Conservation (phyloP, 2,329 filamentous ascomycete species). For the Sordariomycetes sp. region DNA sequence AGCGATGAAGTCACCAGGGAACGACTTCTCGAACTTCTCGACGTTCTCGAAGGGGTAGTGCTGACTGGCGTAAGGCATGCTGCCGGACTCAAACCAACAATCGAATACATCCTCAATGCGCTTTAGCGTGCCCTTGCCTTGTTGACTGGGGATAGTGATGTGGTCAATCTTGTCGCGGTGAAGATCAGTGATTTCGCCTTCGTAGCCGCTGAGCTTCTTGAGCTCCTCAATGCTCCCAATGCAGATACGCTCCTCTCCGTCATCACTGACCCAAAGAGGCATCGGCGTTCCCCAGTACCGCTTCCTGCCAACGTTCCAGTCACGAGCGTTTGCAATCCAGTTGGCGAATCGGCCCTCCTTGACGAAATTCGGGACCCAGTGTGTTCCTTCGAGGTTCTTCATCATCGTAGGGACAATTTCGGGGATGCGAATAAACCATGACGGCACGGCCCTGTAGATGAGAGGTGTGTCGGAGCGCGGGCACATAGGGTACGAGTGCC, state of each 20-base stretch:
- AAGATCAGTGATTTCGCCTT: conserved; percentile 74
- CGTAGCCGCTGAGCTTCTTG: conserved; percentile 75
- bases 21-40: conserved; percentile 69
- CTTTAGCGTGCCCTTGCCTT: conserved; percentile 74
- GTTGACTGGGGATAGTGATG: conserved; percentile 86
- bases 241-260: conserved; percentile 78
- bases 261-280: conserved; percentile 85
- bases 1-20: conserved; percentile 90
- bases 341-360: conserved; percentile 86
- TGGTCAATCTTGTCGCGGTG: conserved; percentile 90
- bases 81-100: conserved; percentile 95
- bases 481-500: conserved; percentile 89
- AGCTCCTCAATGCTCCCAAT: conserved; percentile 79
- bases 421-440: conserved; percentile 89
- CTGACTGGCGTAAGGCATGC: conserved; percentile 86
- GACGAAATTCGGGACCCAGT: conserved; percentile 86
- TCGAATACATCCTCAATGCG: conserved; percentile 87
- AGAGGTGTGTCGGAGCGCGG: conserved; percentile 91
- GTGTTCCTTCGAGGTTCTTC: conserved; percentile 78
- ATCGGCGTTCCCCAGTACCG: conserved; percentile 94
- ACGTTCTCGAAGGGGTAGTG: conserved; percentile 91
- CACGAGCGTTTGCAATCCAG: conserved; percentile 84
- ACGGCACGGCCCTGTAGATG: conserved; percentile 85
- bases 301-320: conserved; percentile 94
- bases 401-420: conserved; percentile 81